phyloP scores from a whole-genome alignment of 2,329 filamentous ascomycete species.

The Lachnellula occidentalis region DNA sequence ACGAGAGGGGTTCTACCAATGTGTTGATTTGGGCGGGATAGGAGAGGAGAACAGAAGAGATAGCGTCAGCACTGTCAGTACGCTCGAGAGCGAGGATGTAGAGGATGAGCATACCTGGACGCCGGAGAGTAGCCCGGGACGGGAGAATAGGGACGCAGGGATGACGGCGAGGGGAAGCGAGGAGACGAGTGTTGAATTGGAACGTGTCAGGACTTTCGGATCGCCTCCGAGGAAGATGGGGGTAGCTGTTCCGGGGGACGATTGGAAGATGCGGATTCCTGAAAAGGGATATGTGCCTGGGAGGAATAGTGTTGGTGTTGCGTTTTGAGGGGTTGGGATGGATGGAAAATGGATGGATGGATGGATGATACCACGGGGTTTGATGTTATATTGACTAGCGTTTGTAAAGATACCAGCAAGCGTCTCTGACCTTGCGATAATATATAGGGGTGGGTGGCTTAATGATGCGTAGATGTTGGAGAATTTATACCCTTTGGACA shows the following conservation, averaged over 20 bases:
- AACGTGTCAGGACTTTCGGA: conserved; percentile 21
- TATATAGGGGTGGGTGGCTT: neutral
- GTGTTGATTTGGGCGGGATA: conserved; percentile 34
- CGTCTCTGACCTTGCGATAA: neutral
- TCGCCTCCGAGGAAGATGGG: conserved; percentile 14
- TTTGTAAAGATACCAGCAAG: neutral
- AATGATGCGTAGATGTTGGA: neutral
- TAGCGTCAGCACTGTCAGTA: conserved; percentile 44
- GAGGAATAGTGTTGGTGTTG: conserved; percentile 41
- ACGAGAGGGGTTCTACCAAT: conserved; percentile 55
- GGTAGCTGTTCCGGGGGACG: conserved; percentile 24
- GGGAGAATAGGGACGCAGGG: conserved; percentile 5
- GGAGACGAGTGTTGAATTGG: conserved; percentile 22
- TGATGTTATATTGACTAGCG: neutral
- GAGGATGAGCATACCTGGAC: conserved; percentile 45
- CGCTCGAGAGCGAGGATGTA: conserved; percentile 38
- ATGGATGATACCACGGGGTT: neutral
- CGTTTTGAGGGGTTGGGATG: conserved; percentile 32
- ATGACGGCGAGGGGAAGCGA: conserved; percentile 9
- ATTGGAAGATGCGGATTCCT: conserved; percentile 35
- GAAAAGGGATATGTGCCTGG: conserved; percentile 25
- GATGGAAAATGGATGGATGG: neutral
- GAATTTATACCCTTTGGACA: neutral
- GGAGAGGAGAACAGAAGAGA: conserved; percentile 26
- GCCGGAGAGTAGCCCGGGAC: conserved; percentile 31